A percentile compares a stretch with the other conserved stretches of the same genome.
These are phyloP conservation scores for Fraxinus velutina DNA, from an alignment of 305 asterid species.

Conservation along the genomic window DNA sequence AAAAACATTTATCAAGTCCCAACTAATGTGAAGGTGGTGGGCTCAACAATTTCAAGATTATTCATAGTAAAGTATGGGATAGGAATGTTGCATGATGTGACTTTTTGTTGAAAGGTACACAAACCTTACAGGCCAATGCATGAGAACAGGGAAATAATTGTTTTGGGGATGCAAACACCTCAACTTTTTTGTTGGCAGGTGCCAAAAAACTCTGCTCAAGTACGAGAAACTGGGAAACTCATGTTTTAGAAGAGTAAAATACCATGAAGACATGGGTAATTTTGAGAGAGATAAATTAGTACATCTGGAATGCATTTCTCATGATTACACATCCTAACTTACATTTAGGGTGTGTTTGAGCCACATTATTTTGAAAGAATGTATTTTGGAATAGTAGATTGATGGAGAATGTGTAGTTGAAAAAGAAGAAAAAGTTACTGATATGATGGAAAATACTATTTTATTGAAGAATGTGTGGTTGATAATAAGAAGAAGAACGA, in stretches of 20 bases:
- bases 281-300: not conserved
- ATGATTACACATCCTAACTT: not conserved
- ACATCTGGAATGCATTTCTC: not conserved
- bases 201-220: not conserved
- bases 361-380: too few relatives aligned
- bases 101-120: not conserved
- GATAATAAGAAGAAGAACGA: too few relatives aligned
- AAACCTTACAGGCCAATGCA: not conserved
- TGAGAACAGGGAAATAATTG: not conserved
- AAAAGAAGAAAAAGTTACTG: too few relatives aligned
- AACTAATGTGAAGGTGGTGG: not conserved
- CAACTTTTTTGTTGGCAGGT: not conserved
- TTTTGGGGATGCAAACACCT: not conserved
- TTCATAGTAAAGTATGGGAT: not conserved
- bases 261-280: not conserved
- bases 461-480: too few relatives aligned
- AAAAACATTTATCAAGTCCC: not conserved
- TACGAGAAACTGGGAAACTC: not conserved
- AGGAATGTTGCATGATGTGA: not conserved
- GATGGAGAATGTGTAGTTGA: too few relatives aligned
- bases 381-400: too few relatives aligned
- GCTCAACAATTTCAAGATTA: not conserved
- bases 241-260: not conserved
- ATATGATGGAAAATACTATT: too few relatives aligned
- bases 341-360: not conserved